Evolutionary conservation across 805 yeast genomes (phyloP).

Genomic region (Debaryomyces prosopidis): DNA sequence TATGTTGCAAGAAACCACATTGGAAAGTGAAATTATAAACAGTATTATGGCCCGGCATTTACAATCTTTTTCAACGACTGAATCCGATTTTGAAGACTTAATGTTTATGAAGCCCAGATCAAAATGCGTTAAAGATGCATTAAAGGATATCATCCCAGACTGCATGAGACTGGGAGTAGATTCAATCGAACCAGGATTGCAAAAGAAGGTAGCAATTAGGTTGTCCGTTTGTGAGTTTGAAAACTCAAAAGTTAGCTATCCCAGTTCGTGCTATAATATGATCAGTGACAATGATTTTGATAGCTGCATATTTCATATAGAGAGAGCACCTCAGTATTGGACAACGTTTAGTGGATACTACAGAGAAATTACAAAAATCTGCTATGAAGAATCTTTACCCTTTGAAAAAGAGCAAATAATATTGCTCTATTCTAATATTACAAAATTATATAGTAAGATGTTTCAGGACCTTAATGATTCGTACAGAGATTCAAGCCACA

Average conservation of each 20-base stretch:
- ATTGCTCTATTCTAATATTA: conserved; percentile 47
- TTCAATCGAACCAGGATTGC: conserved; percentile 27
- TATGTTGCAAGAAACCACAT: background rate
- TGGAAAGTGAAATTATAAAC: background rate
- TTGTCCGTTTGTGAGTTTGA: conserved; percentile 58
- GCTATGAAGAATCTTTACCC: conserved; percentile 53
- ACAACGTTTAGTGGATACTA: conserved; percentile 70
- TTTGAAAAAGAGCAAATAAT: conserved; percentile 53
- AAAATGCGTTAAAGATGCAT: conserved; percentile 41
- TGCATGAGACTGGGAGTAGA: conserved; percentile 46
- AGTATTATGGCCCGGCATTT: background rate
- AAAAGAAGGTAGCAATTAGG: conserved; percentile 42
- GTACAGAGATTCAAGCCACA: conserved; percentile 2
- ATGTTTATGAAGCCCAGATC: conserved; percentile 6
- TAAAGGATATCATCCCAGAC: conserved; percentile 36
- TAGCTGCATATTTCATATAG: conserved; percentile 42
- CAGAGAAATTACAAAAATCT: conserved; percentile 51
- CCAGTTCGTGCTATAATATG: conserved; percentile 24
- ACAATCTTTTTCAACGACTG: background rate
- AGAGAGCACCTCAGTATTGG: conserved; percentile 63
- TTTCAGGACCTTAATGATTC: conserved; percentile 8
- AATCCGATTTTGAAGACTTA: conserved; percentile 3
- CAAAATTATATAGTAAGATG: conserved; percentile 21
- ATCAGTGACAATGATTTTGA: conserved; percentile 15
- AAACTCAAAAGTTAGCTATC: conserved; percentile 41